Evolutionary conservation across 352 stramenopile species (phyloP).

Genomic region (Phytopythium vexans): DNA sequence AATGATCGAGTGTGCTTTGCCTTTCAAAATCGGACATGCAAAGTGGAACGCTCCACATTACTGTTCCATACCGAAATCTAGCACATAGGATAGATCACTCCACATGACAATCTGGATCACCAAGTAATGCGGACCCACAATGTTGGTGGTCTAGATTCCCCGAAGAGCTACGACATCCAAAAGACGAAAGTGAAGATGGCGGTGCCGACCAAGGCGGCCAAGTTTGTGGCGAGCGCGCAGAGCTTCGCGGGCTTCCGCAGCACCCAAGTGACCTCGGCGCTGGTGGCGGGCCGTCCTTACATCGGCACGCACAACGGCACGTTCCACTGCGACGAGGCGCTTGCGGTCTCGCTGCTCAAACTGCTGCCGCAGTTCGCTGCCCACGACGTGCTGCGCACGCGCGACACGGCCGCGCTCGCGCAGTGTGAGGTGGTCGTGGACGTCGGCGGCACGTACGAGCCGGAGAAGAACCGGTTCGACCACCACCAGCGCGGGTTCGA

Average conservation of each 20-base stretch:
- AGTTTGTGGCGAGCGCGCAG: slow-evolving; percentile 57
- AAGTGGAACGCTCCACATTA: slow-evolving; percentile 5
- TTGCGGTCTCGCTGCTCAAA: slow-evolving; percentile 97
- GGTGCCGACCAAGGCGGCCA: slow-evolving; percentile 55
- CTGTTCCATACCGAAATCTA: slow-evolving; percentile 2
- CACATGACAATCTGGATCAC: background rate
- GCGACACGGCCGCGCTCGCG: slow-evolving; percentile 90
- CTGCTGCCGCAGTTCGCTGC: slow-evolving; percentile 88
- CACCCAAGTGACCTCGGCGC: slow-evolving; percentile 44
- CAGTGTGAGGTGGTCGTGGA: slow-evolving; percentile 96
- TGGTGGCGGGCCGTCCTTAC: slow-evolving; percentile 55
- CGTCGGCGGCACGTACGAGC: slow-evolving; percentile 95
- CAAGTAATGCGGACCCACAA: background rate
- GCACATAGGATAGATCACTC: background rate
- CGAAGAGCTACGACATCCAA: too few relatives aligned
- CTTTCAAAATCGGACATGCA: background rate
- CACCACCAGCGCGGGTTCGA: slow-evolving; percentile 97
- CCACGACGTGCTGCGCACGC: slow-evolving; percentile 82
- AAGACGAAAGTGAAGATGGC: slow-evolving; percentile 33
- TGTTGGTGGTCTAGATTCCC: background rate
- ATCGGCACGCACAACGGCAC: slow-evolving; percentile 97
- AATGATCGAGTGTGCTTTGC: background rate
- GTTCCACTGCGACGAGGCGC: slow-evolving; percentile 98
- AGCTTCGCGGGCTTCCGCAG: slow-evolving; percentile 60
- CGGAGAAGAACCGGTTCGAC: slow-evolving; percentile 90